Evolutionary conservation across 345 rosid genomes (phyloP).

Genomic region (Syzygium aromaticum): DNA sequence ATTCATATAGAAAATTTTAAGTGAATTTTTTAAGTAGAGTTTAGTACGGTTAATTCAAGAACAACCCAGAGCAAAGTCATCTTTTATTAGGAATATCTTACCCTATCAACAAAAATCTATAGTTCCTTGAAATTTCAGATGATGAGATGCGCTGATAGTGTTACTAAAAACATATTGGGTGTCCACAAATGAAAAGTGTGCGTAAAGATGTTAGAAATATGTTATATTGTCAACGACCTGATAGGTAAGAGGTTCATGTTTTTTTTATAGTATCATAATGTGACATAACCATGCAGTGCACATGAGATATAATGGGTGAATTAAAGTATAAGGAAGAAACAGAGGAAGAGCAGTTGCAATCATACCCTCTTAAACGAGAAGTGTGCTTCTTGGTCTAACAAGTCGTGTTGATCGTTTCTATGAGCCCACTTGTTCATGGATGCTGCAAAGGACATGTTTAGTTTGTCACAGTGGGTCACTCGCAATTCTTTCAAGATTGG

Average conservation of each 20-base stretch:
- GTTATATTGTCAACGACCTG: accelerated
- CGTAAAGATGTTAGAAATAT: not conserved
- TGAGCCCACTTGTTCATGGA: not conserved
- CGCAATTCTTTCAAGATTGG: not conserved
- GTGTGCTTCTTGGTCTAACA: not conserved
- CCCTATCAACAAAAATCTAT: no score
- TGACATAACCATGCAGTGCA: not conserved
- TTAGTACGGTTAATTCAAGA: no score
- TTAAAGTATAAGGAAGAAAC: not conserved
- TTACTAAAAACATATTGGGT: not conserved
- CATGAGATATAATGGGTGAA: not conserved
- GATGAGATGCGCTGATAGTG: not conserved
- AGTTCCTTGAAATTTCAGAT: not conserved
- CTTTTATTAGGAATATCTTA: not conserved
- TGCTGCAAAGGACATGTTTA: not conserved
- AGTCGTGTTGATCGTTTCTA: not conserved
- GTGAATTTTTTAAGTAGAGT: no score
- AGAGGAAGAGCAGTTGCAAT: not conserved
- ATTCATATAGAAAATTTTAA: no score
- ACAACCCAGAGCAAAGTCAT: not conserved
- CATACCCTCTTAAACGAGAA: not conserved
- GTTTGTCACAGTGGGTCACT: not conserved
- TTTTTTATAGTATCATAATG: not conserved
- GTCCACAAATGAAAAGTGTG: not conserved
- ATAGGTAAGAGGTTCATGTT: not conserved